Evolutionary conservation across 331 rosid species (phyloP), one percentile per base, ranked within the genome.

Genomic region (Erythrophleum ivorense): DNA sequence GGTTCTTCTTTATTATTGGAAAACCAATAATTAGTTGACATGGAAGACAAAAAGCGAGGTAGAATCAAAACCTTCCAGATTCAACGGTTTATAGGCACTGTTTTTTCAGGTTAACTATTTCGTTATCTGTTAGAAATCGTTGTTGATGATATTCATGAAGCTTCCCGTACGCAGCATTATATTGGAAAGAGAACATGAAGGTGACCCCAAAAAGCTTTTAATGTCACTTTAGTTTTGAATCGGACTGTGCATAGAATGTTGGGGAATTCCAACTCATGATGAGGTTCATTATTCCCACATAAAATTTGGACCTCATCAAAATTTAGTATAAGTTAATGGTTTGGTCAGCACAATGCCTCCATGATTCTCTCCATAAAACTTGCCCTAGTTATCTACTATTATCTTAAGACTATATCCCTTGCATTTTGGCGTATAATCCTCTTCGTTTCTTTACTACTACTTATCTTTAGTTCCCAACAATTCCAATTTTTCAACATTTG

Each of bases 311-410:
- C 15, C 4, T 60, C 31, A 9, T 55, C 45, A 70, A 15, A 33
- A 63, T 57, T 52, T 50, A 29, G 38, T 46, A 85, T 36, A 36
- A 36, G 40, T 62, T 14, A 16, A 3, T 60, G 38, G 48, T 34
- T 64, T 33, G 19, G 43, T 52, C 52, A 78, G 78, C 80, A 67
- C 33, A 76, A 46, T 52, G 75, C 48, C 29, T 41, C 11, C 84
- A 80, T 63, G 73, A 77, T 87, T 80, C 80, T 34, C 84, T 84
- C 82, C 88, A 34, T 79, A 70, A 81, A 40, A 84, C 9, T 63
- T 81, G 89, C 84, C 73, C 33, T 40, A 69, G 70, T 73, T n/a
- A 34, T 63, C 87, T 80, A 78, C 57, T 60, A 62, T 7, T 18
- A 12, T 24, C n/a, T 10, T 40, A 12, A 33, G n/a, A 19, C 16